A percentile compares a stretch with the other conserved stretches of the same genome.
Conservation (phyloP, 192 early-diverging fungal species). For the Spizellomyces punctatus region DNA sequence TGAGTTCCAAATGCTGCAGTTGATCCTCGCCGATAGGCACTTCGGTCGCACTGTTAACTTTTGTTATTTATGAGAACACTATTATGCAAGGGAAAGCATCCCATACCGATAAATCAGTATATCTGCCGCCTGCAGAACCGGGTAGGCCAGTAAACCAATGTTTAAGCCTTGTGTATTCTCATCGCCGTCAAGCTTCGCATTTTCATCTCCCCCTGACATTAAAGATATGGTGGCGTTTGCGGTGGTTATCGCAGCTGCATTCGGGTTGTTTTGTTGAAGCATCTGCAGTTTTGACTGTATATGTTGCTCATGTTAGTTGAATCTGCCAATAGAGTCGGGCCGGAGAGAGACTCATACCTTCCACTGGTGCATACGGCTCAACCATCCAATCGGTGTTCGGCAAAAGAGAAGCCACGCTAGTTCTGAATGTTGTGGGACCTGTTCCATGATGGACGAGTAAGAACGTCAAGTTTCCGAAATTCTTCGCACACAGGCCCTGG, state of each 20-base stretch:
- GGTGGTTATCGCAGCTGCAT: slow-evolving; percentile 10
- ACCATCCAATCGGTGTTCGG: slow-evolving; percentile 84
- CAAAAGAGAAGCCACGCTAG: slow-evolving; percentile 86
- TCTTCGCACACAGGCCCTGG: not conserved
- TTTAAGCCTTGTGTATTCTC: slow-evolving; percentile 49
- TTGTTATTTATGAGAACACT: not conserved
- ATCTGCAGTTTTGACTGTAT: slow-evolving; percentile 35
- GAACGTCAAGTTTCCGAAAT: slow-evolving; percentile 7
- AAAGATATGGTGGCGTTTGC: slow-evolving; percentile 32
- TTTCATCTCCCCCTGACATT: slow-evolving; percentile 1
- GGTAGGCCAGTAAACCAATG: slow-evolving; percentile 86
- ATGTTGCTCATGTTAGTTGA: not conserved
- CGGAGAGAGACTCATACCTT: slow-evolving; percentile 54
- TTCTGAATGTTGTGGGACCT: slow-evolving; percentile 67
- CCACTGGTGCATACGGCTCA: slow-evolving; percentile 97
- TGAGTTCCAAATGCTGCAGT: slow-evolving; percentile 85
- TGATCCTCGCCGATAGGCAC: slow-evolving; percentile 96
- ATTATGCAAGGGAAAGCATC: not conserved
- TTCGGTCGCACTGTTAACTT: slow-evolving; percentile 59
- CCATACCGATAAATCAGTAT: slow-evolving; percentile 79
- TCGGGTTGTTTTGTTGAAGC: slow-evolving; percentile 26
- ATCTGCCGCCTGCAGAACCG: slow-evolving; percentile 90
- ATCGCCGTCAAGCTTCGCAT: slow-evolving; percentile 36
- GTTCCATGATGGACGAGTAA: not conserved
- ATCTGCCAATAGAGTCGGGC: too few species aligned